These are phyloP conservation scores for Dovyalis caffra DNA, from an alignment of 345 rosid genomes.

Conservation along the genomic window DNA sequence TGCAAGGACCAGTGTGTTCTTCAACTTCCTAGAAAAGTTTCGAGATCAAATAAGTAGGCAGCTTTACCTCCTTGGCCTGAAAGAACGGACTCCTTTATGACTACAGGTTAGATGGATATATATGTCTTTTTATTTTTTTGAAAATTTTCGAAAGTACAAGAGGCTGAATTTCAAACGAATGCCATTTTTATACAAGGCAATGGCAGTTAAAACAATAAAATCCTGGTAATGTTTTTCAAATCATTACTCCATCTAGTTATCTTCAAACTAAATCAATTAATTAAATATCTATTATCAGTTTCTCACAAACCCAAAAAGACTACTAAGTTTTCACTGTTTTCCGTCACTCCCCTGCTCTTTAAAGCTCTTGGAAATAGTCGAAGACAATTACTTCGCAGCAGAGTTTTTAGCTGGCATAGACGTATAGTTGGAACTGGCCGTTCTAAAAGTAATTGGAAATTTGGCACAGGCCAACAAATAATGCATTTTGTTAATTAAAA, in stretches of 20 bases:
- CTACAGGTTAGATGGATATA: not conserved
- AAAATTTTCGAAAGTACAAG: not conserved
- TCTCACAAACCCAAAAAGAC: not conserved
- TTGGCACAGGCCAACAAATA: not conserved
- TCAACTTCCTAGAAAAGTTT: conserved; percentile 36
- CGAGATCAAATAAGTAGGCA: not conserved
- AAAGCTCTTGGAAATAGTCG: not conserved
- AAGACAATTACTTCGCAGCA: not conserved
- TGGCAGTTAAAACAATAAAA: not conserved
- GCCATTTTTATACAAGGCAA: not conserved
- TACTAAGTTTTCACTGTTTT: not conserved
- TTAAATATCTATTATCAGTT: not conserved
- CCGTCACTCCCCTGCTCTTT: not conserved
- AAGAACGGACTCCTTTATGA: not conserved
- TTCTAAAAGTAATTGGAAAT: not conserved
- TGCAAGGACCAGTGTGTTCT: conserved; percentile 26
- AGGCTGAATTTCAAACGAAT: too few relatives aligned
- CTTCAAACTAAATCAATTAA: not conserved
- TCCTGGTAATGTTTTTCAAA: not conserved
- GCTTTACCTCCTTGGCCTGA: not conserved
- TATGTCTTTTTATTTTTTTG: too few relatives aligned
- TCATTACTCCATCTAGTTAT: not conserved
- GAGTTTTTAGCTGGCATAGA: not conserved
- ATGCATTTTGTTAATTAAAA: too few relatives aligned
- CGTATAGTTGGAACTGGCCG: too few relatives aligned